A percentile compares a stretch with the other conserved stretches of the same genome.
phyloP scores from a whole-genome alignment of 805 yeast genomes.

The Pichia thaimueangensis region DNA sequence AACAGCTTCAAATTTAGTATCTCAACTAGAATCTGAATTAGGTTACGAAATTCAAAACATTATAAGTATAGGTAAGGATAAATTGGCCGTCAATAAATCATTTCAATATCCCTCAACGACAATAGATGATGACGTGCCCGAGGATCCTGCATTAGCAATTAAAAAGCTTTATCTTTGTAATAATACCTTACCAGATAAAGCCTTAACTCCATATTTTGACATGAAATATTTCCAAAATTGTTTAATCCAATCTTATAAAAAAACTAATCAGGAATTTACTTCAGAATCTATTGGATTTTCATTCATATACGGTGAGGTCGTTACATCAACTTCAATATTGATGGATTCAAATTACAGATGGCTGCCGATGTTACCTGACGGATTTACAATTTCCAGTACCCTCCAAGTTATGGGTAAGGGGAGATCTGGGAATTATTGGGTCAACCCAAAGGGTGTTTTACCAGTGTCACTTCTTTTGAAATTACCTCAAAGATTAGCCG shows the following conservation, averaged over 20 bases:
- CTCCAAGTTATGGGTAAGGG: constrained; percentile 90
- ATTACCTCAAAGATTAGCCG: constrained; percentile 39
- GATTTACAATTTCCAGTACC: constrained; percentile 65
- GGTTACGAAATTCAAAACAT: constrained; percentile 36
- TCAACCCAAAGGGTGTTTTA: constrained; percentile 86
- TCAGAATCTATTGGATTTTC: constrained; percentile 49
- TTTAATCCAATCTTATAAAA: constrained; percentile 32
- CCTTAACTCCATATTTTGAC: constrained; percentile 68
- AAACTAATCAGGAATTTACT: constrained; percentile 12
- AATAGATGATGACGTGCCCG: constrained; percentile 32
- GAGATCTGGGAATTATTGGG: constrained; percentile 92
- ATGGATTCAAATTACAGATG: constrained; percentile 65
- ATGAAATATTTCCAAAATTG: constrained; percentile 46
- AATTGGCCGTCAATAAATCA: constrained; percentile 43
- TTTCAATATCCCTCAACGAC: constrained; percentile 21
- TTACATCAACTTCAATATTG: constrained; percentile 79
- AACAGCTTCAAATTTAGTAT: constrained; percentile 29
- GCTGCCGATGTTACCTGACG: constrained; percentile 58
- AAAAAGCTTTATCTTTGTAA: constrained; percentile 50
- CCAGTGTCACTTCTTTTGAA: constrained; percentile 71
- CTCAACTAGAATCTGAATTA: constrained; percentile 25
- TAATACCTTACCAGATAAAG: constrained; percentile 38
- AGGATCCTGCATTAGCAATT: constrained; percentile 49
- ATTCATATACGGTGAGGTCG: constrained; percentile 76
- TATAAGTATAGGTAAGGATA: constrained; percentile 49